Evolutionary conservation across 352 stramenopile genomes (phyloP).

Genomic region (Phytopythium mirpurense): DNA sequence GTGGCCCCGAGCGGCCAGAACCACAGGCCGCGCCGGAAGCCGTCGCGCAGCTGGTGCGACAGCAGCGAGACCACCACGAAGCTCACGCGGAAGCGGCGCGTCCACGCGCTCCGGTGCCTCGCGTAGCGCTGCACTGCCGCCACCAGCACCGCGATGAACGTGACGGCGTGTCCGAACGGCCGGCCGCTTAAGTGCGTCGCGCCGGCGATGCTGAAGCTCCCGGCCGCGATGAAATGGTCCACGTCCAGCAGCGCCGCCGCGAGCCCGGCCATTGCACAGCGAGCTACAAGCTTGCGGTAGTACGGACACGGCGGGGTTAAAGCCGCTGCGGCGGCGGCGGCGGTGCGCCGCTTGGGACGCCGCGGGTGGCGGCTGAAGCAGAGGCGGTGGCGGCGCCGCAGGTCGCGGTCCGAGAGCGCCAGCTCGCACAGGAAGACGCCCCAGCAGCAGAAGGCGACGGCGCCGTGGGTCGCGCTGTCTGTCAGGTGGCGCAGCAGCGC

Average conservation of each 20-base stretch:
- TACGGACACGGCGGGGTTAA: neutral
- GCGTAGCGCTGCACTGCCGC: conserved; percentile 34
- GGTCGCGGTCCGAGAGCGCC: conserved; percentile 5
- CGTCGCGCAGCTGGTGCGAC: conserved; percentile 68
- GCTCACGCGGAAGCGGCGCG: conserved; percentile 27
- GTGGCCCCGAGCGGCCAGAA: conserved; percentile 70
- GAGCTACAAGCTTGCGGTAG: neutral
- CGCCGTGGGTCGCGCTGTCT: conserved; percentile 54
- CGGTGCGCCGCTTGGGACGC: neutral
- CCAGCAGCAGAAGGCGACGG: conserved; percentile 52
- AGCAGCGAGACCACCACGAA: conserved; percentile 56
- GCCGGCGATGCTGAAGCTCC: conserved; percentile 41
- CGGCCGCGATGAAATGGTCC: conserved; percentile 70
- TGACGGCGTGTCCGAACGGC: conserved; percentile 62
- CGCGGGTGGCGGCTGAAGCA: neutral
- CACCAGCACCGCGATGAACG: conserved; percentile 50
- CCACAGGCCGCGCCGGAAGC: conserved; percentile 53
- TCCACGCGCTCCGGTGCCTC: conserved; percentile 11
- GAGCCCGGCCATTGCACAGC: conserved; percentile 29
- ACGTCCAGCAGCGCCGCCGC: conserved; percentile 49
- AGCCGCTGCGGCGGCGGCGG: conserved; percentile 6
- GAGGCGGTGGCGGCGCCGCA: neutral
- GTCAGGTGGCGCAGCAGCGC: conserved; percentile 50
- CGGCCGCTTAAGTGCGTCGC: conserved; percentile 53
- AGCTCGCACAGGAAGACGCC: conserved; percentile 50